phyloP scores from a whole-genome alignment of 2,329 filamentous ascomycete species.

The Pseudopyricularia javanii region DNA sequence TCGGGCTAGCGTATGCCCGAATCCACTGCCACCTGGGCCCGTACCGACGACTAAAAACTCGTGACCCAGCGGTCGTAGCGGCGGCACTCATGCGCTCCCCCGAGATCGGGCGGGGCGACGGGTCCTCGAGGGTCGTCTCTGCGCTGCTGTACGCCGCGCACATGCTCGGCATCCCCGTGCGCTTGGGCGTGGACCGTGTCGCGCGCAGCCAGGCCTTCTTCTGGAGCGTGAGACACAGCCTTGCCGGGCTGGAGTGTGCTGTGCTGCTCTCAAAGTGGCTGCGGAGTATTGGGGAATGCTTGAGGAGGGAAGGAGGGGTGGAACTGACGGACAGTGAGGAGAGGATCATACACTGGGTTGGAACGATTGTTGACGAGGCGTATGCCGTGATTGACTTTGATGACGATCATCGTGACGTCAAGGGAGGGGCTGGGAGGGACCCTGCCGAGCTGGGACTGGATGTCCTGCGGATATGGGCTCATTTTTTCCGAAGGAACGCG shows the following conservation, averaged over 20 bases:
- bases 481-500: slow-evolving; percentile 33
- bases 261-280: slow-evolving; percentile 40
- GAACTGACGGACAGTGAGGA: slow-evolving; percentile 27
- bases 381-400: slow-evolving; percentile 22
- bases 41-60: slow-evolving; percentile 29
- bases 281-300: slow-evolving; percentile 3
- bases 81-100: slow-evolving; percentile 27
- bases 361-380: slow-evolving; percentile 31
- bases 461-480: slow-evolving; percentile 30
- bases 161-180: slow-evolving; percentile 38
- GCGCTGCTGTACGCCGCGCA: slow-evolving; percentile 40
- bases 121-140: slow-evolving; percentile 29
- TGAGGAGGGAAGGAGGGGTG: not conserved
- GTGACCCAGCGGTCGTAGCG: slow-evolving; percentile 31
- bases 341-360: slow-evolving; percentile 31
- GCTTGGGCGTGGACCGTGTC: slow-evolving; percentile 38
- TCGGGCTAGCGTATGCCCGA: slow-evolving; percentile 16
- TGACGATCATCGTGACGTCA: slow-evolving; percentile 3
- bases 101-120: slow-evolving; percentile 17
- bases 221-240: slow-evolving; percentile 41
- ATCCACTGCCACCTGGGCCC: slow-evolving; percentile 28
- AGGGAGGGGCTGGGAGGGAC: slow-evolving; percentile 3
- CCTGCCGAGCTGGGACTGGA: slow-evolving; percentile 21
- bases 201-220: slow-evolving; percentile 38
- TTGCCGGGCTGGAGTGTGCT: slow-evolving; percentile 40